Evolutionary conservation across 1,139 yeast species (phyloP).

Genomic region (Lodderomyces margitis): DNA sequence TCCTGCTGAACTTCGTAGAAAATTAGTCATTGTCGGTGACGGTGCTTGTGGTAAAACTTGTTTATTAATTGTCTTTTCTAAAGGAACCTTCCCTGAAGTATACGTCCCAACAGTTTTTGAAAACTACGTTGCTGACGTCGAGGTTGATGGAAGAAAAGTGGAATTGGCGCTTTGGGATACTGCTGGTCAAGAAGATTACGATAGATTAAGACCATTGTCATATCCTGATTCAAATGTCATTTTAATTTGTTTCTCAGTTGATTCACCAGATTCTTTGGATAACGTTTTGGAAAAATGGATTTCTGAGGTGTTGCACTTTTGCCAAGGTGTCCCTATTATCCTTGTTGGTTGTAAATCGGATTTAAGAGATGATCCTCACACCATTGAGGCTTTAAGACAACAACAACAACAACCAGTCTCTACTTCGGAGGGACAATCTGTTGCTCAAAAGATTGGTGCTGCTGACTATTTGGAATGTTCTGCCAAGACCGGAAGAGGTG

Average conservation of each 20-base stretch:
- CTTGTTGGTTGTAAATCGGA: slow-evolving; percentile 92
- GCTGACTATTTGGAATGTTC: slow-evolving; percentile 88
- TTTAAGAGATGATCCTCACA: slow-evolving; percentile 77
- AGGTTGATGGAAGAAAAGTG: slow-evolving; percentile 90
- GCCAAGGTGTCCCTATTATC: slow-evolving; percentile 93
- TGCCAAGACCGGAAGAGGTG: slow-evolving; percentile 88
- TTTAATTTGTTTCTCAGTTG: slow-evolving; percentile 87
- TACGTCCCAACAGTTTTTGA: slow-evolving; percentile 96
- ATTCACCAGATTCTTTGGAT: slow-evolving; percentile 88
- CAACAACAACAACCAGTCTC: slow-evolving; percentile 77
- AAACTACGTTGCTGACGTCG: slow-evolving; percentile 92
- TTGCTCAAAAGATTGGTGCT: slow-evolving; percentile 87
- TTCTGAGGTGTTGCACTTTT: slow-evolving; percentile 88
- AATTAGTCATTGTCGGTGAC: slow-evolving; percentile 82
- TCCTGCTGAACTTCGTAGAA: slow-evolving; percentile 71
- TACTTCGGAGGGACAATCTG: slow-evolving; percentile 75
- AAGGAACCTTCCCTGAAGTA: slow-evolving; percentile 94
- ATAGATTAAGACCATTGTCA: slow-evolving; percentile 88
- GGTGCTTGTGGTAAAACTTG: slow-evolving; percentile 89
- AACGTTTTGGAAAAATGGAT: slow-evolving; percentile 96
- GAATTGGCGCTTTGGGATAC: slow-evolving; percentile 98
- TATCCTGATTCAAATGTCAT: slow-evolving; percentile 94
- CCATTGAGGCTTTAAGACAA: slow-evolving; percentile 72
- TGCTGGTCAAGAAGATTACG: slow-evolving; percentile 97
- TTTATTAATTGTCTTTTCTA: slow-evolving; percentile 80